Evolutionary conservation across 2,329 filamentous ascomycete genomes (phyloP).

Genomic region (Botrytis pseudocinerea): DNA sequence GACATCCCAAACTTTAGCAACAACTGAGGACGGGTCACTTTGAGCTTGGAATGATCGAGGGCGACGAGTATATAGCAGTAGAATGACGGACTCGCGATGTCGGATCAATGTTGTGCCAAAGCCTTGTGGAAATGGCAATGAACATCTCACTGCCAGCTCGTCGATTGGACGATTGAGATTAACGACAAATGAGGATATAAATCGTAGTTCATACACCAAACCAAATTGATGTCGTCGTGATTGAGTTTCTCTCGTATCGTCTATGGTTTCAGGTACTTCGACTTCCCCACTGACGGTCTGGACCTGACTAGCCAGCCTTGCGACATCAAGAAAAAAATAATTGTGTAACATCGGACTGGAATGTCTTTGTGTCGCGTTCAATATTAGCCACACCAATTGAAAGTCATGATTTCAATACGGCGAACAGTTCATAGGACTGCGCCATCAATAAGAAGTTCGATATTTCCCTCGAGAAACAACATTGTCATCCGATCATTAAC

Average conservation of each 20-base stretch:
- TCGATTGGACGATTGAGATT: neutral
- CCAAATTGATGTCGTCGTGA: slow-evolving; percentile 4
- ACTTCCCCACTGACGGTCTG: neutral
- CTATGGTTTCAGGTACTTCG: neutral
- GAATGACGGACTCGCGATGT: neutral
- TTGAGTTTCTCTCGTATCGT: neutral
- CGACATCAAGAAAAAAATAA: neutral
- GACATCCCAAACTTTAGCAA: neutral
- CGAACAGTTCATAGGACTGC: neutral
- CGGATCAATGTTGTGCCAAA: neutral
- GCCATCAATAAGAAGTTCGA: neutral
- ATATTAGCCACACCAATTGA: slow-evolving; percentile 8
- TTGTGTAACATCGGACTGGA: neutral
- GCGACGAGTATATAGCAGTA: neutral
- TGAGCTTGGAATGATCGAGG: neutral
- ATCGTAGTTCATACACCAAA: neutral
- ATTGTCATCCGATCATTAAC: neutral
- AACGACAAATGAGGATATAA: neutral
- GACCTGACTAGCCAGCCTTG: neutral
- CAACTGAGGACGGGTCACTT: neutral
- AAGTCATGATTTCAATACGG: slow-evolving; percentile 14
- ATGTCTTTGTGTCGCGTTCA: neutral
- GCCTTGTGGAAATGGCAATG: neutral
- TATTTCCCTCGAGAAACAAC: neutral
- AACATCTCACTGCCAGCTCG: neutral